A percentile compares a stretch with the other conserved stretches of the same genome.
Evolutionary conservation across 148 eudicot species (phyloP).

Genomic region (Camellia lanceoleosa): DNA sequence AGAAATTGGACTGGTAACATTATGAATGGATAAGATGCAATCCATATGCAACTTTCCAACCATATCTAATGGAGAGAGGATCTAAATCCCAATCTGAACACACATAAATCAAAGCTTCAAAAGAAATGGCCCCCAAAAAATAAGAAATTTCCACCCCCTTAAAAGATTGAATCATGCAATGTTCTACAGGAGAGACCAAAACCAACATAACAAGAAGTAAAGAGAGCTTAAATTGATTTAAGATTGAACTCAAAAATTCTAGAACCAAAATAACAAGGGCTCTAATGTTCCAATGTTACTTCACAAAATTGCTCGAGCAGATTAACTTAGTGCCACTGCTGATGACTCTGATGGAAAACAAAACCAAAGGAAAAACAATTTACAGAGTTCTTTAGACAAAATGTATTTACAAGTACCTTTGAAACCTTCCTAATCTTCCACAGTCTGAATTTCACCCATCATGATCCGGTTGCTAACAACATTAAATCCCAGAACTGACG

Average conservation of each 20-base stretch:
- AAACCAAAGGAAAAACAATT: conserved; percentile 23
- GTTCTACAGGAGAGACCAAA: neutral
- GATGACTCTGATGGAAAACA: conserved; percentile 15
- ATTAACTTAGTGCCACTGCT: conserved; percentile 21
- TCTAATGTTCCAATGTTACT: neutral
- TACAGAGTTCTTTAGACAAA: conserved; percentile 35
- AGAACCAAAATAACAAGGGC: conserved; percentile 4
- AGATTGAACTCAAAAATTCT: neutral
- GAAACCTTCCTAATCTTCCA: conserved; percentile 59
- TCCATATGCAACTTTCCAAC: too few species aligned
- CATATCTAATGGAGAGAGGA: too few species aligned
- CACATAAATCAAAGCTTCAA: too few species aligned
- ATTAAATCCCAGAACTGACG: conserved; percentile 77
- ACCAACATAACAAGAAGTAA: neutral
- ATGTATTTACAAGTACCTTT: conserved; percentile 45
- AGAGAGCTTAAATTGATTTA: neutral
- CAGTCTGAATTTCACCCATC: conserved; percentile 96
- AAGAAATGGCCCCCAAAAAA: too few species aligned
- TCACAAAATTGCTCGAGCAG: conserved; percentile 35
- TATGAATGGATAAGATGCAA: too few species aligned
- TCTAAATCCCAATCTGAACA: too few species aligned
- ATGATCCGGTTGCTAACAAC: conserved; percentile 97
- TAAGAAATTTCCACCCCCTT: too few species aligned
- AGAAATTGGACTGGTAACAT: too few species aligned
- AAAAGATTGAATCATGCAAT: too few species aligned